Conservation (phyloP, 2,329 filamentous ascomycete species). For the Aurifilum marmelostoma region DNA sequence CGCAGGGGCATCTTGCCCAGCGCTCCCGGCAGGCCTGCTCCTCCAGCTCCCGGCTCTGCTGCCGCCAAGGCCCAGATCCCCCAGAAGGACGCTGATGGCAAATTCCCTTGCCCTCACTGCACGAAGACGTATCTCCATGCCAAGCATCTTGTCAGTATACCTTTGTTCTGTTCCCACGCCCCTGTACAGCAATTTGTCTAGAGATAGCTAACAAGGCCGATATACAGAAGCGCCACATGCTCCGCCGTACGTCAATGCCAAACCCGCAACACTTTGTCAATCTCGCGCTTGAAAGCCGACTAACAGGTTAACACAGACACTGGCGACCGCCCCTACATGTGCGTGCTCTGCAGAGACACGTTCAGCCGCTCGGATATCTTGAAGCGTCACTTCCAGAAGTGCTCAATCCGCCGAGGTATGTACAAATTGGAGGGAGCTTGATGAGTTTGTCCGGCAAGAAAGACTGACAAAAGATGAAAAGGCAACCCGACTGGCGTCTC, state of each 20-base stretch:
- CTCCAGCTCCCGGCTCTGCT: constrained; percentile 69
- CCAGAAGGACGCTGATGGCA: constrained; percentile 94
- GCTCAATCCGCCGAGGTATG: constrained; percentile 76
- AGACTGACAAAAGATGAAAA: not conserved
- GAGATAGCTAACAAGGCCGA: not conserved
- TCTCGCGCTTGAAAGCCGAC: constrained; percentile 11
- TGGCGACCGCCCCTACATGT: constrained; percentile 97
- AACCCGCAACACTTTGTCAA: constrained; percentile 28
- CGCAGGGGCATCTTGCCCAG: constrained; percentile 89
- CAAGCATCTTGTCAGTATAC: constrained; percentile 69
- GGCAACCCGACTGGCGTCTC: constrained; percentile 81
- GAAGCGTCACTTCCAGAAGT: constrained; percentile 99
- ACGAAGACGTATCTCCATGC: constrained; percentile 97
- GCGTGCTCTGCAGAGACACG: constrained; percentile 94
- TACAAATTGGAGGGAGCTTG: not conserved
- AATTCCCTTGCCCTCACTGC: constrained; percentile 97
- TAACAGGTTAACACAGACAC: constrained; percentile 71
- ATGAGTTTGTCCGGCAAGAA: too few species aligned
- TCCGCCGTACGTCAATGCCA: constrained; percentile 77
- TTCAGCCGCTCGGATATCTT: constrained; percentile 98
- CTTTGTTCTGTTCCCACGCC: not conserved
- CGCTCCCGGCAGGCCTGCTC: constrained; percentile 81
- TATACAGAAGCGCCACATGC: constrained; percentile 77
- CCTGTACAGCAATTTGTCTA: too few species aligned
- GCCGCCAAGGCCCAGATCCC: constrained; percentile 81